Percentiles rank a stretch among this genome's conserved stretches.
Evolutionary conservation across 2,329 filamentous ascomycete genomes (phyloP).

Genomic region (Dothideomycetes sp.): DNA sequence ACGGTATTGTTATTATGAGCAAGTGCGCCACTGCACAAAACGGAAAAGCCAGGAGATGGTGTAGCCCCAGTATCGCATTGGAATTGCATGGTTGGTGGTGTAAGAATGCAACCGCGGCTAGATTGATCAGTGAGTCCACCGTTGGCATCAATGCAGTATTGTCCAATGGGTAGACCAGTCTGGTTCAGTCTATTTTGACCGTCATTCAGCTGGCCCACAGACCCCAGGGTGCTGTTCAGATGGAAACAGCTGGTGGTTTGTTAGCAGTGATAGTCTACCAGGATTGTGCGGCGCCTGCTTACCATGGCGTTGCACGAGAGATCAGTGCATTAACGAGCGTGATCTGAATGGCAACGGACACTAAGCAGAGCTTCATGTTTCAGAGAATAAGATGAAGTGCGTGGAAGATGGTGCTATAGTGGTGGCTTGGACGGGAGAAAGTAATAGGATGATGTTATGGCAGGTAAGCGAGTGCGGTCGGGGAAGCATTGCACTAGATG

Average conservation of each 20-base stretch:
- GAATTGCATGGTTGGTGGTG: constrained; percentile 46
- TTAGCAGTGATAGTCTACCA: neutral
- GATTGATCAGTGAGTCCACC: constrained; percentile 44
- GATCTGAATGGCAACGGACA: constrained; percentile 14
- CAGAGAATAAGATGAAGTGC: constrained; percentile 1
- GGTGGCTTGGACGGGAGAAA: too few relatives aligned
- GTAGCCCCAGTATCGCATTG: constrained; percentile 48
- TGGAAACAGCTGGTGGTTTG: constrained; percentile 35
- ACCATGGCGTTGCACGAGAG: constrained; percentile 25
- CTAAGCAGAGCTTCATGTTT: constrained; percentile 26
- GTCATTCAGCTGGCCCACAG: constrained; percentile 48
- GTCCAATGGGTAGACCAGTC: constrained; percentile 28
- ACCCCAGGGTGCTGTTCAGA: constrained; percentile 37
- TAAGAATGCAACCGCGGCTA: constrained; percentile 53
- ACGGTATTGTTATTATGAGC: constrained; percentile 37
- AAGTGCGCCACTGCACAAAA: constrained; percentile 42
- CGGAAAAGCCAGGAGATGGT: constrained; percentile 44
- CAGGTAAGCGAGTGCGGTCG: too few relatives aligned
- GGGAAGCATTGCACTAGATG: too few relatives aligned
- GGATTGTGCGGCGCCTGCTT: too few relatives aligned
- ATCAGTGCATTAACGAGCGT: constrained; percentile 26
- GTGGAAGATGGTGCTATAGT: neutral
- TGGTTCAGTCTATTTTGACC: constrained; percentile 43
- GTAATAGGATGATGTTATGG: too few relatives aligned
- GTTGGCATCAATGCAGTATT: constrained; percentile 44